Evolutionary conservation across 108 stramenopile genomes (phyloP).

Genomic region (Fragilariopsis cylindrus): DNA sequence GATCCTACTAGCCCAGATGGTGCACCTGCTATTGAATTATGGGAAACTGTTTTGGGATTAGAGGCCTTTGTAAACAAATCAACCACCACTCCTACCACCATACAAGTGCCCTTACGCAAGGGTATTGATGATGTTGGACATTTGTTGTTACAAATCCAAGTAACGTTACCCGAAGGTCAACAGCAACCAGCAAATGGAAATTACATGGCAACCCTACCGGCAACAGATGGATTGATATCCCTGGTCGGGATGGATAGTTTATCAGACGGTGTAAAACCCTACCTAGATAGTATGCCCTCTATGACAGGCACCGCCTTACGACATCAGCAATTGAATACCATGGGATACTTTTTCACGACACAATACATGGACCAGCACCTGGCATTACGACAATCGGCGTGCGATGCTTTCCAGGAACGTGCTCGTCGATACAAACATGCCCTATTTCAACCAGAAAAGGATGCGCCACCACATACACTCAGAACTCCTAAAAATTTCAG

Average conservation of each 20-base stretch:
- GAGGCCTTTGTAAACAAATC: constrained; percentile 31
- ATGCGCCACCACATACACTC: constrained; percentile 53
- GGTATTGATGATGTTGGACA: constrained; percentile 47
- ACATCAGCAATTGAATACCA: constrained; percentile 69
- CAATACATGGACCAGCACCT: constrained; percentile 64
- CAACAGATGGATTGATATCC: constrained; percentile 58
- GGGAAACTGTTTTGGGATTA: constrained; percentile 36
- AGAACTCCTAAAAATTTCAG: constrained; percentile 72
- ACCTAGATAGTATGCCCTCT: constrained; percentile 26
- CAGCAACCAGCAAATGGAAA: neutral
- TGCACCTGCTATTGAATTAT: constrained; percentile 24
- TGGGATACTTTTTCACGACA: constrained; percentile 71
- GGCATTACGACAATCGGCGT: constrained; percentile 44
- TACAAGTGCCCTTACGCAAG: constrained; percentile 49
- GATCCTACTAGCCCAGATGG: neutral
- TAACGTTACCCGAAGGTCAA: constrained; percentile 31
- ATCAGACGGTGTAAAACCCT: constrained; percentile 49
- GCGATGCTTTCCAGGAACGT: constrained; percentile 49
- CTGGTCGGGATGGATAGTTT: constrained; percentile 66
- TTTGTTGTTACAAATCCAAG: constrained; percentile 52
- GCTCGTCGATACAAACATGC: constrained; percentile 38
- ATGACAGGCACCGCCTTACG: constrained; percentile 30
- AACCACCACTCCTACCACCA: neutral
- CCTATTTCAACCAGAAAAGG: constrained; percentile 35
- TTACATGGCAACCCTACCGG: constrained; percentile 19